Evolutionary conservation across 441 rosid species (phyloP).

Genomic region (Flueggea neowawraea): DNA sequence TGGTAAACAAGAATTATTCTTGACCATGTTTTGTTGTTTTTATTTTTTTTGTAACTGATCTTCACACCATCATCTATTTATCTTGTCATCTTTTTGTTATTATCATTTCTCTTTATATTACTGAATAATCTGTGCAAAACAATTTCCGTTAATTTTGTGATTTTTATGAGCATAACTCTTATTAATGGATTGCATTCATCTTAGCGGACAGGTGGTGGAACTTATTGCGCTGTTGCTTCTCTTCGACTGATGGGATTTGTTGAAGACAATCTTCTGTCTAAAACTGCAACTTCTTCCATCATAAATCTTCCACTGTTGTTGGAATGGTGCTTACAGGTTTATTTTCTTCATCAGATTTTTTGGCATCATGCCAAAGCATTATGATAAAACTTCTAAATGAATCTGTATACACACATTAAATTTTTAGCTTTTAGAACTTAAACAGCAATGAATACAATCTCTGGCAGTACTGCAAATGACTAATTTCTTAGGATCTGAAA

Average conservation of each 20-base stretch:
- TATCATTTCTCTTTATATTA: background rate
- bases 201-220: constrained; percentile 93
- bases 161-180: constrained; percentile 8
- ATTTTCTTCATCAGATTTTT: constrained; percentile 11
- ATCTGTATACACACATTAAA: background rate
- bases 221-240: constrained; percentile 94
- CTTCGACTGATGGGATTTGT: constrained; percentile 81
- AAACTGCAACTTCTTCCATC: constrained; percentile 36
- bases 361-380: no score
- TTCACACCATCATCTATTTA: background rate
- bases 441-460: constrained; percentile 1
- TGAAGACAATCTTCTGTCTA: constrained; percentile 59
- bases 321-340: constrained; percentile 80
- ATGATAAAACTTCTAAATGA: background rate
- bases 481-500: background rate
- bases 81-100: background rate
- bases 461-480: background rate
- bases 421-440: background rate
- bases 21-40: no score
- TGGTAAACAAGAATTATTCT: no score
- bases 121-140: no score
- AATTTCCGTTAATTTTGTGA: background rate
- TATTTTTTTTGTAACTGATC: background rate
- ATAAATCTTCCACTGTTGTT: constrained; percentile 51
- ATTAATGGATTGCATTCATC: constrained; percentile 32